phyloP scores from a whole-genome alignment of 495 filamentous ascomycete genomes.

The Penicillium simplicissimum region DNA sequence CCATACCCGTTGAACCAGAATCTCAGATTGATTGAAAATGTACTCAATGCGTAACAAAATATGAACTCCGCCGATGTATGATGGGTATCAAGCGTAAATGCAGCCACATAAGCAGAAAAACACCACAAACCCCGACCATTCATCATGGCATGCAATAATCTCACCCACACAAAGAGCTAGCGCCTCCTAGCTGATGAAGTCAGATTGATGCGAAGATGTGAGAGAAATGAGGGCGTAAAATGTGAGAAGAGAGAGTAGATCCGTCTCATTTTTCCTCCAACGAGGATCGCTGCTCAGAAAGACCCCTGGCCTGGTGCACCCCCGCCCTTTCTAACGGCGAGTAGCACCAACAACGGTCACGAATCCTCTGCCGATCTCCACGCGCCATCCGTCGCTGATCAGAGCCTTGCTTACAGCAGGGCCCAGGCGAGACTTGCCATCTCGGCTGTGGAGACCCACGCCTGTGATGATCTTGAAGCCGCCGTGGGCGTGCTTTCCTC shows the following conservation, averaged over 20 bases:
- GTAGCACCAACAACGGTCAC: slow-evolving; percentile 62
- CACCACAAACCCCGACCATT: not conserved
- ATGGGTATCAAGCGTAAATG: slow-evolving; percentile 9
- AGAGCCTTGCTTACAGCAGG: slow-evolving; percentile 80
- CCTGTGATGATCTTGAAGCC: slow-evolving; percentile 80
- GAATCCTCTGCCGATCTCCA: slow-evolving; percentile 66
- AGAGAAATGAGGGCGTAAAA: not conserved
- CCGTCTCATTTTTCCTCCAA: not conserved
- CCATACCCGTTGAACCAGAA: not conserved
- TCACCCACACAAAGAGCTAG: not conserved
- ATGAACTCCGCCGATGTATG: slow-evolving; percentile 10
- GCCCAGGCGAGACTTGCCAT: slow-evolving; percentile 70
- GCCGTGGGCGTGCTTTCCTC: slow-evolving; percentile 41
- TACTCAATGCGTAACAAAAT: not conserved
- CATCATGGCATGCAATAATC: not conserved
- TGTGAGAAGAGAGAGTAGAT: not conserved
- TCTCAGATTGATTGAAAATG: not conserved
- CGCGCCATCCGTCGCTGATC: slow-evolving; percentile 76
- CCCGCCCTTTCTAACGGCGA: slow-evolving; percentile 16
- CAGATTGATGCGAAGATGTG: not conserved
- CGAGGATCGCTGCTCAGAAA: not conserved
- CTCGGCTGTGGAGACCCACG: slow-evolving; percentile 72
- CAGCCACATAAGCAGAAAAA: slow-evolving; percentile 2
- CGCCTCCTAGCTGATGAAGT: not conserved
- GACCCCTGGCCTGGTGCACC: not conserved